Conservation (phyloP, 78 protist genomes). For the Tieghemostelium lacteum region DNA sequence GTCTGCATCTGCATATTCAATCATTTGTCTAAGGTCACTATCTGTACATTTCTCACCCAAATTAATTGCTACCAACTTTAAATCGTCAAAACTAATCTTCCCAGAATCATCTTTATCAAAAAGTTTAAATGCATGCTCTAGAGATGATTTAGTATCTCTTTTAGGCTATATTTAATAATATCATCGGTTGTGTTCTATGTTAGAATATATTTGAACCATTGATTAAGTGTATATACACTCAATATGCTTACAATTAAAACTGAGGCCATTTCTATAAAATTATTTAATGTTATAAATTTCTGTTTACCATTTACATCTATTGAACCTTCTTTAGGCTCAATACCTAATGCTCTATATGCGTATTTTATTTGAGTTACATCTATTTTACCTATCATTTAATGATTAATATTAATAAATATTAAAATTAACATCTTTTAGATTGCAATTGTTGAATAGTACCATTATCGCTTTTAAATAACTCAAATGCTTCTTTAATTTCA, state of each 20-base stretch:
- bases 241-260: constrained; percentile 4
- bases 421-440: neutral
- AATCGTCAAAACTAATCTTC: constrained; percentile 54
- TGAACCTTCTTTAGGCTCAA: constrained; percentile 1
- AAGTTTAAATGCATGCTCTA: constrained; percentile 65
- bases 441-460: constrained; percentile 7
- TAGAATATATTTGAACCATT: neutral
- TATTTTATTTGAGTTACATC: constrained; percentile 31
- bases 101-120: constrained; percentile 64
- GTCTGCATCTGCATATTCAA: constrained; percentile 44
- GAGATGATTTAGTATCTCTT: constrained; percentile 31
- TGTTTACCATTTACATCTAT: neutral
- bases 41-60: constrained; percentile 67
- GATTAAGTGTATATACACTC: neutral
- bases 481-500: constrained; percentile 61
- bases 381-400: constrained; percentile 4
- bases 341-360: constrained; percentile 64
- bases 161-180: constrained; percentile 42
- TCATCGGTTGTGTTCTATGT: neutral
- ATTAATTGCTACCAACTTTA: constrained; percentile 29
- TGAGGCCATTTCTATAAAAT: constrained; percentile 36
- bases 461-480: constrained; percentile 46
- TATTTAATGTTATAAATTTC: constrained; percentile 1
- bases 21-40: constrained; percentile 28
- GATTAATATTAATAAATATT: no score